phyloP scores from a whole-genome alignment of 495 filamentous ascomycete species.

The Lindgomyces ingoldianus region DNA sequence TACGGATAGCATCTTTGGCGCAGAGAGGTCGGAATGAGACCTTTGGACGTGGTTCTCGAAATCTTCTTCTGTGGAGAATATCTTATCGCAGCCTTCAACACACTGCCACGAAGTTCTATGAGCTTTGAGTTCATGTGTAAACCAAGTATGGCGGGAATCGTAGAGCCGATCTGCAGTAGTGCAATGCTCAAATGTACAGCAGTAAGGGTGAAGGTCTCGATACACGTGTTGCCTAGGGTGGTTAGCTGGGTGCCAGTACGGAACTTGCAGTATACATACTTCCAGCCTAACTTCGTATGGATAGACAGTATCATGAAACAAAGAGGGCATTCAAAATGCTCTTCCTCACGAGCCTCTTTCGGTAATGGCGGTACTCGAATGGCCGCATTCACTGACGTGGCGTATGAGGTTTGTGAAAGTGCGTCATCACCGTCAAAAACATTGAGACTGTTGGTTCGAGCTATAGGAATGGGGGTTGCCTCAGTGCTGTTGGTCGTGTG shows the following conservation, averaged over 20 bases:
- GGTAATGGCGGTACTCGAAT: constrained; percentile 25
- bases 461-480: constrained; percentile 1
- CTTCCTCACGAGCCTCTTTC: constrained; percentile 23
- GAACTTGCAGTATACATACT: constrained; percentile 1
- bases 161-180: constrained; percentile 33
- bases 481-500: constrained; percentile 27
- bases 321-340: constrained; percentile 34
- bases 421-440: constrained; percentile 12
- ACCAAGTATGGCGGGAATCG: constrained; percentile 30
- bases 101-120: constrained; percentile 28
- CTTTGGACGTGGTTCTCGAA: constrained; percentile 9
- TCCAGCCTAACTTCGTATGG: constrained; percentile 22
- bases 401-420: constrained; percentile 23
- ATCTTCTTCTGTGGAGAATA: constrained; percentile 3
- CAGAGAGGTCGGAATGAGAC: constrained; percentile 3
- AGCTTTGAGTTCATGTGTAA: constrained; percentile 27
- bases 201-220: constrained; percentile 32
- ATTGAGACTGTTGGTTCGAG: not conserved
- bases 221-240: constrained; percentile 30
- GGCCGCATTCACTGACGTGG: constrained; percentile 20
- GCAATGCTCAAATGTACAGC: constrained; percentile 28
- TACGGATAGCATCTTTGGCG: not conserved
- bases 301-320: constrained; percentile 35
- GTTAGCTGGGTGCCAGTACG: not conserved
- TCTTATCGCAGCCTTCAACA: constrained; percentile 17